These are phyloP conservation scores for Yamadazyma nakazawae DNA, from an alignment of 805 yeast species.

Conservation along the genomic window DNA sequence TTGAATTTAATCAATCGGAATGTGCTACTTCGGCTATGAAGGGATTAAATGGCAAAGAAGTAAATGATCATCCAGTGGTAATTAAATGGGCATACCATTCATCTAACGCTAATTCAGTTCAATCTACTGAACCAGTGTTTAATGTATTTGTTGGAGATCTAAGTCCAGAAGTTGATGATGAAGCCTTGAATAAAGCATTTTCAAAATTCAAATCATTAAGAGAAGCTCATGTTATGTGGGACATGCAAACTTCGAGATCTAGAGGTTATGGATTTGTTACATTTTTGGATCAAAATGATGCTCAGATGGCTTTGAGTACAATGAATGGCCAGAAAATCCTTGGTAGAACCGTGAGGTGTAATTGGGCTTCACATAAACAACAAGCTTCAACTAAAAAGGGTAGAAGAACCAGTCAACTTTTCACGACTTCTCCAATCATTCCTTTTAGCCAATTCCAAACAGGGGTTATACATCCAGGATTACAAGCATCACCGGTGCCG, in stretches of 20 bases:
- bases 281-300: constrained; percentile 62
- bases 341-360: constrained; percentile 76
- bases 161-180: constrained; percentile 80
- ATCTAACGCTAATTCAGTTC: constrained; percentile 54
- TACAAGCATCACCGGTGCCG: background rate
- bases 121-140: constrained; percentile 44
- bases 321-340: constrained; percentile 74
- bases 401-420: background rate
- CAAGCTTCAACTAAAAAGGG: constrained; percentile 16
- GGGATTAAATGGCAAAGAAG: constrained; percentile 54
- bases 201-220: constrained; percentile 53
- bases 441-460: background rate
- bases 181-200: constrained; percentile 57
- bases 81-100: constrained; percentile 86
- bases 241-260: constrained; percentile 88
- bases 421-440: constrained; percentile 1
- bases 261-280: constrained; percentile 91
- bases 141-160: constrained; percentile 86
- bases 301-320: constrained; percentile 64
- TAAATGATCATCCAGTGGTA: constrained; percentile 55
- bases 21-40: constrained; percentile 63
- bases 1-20: constrained; percentile 60
- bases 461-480: background rate
- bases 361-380: constrained; percentile 83
- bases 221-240: constrained; percentile 97